Percentiles rank a stretch among this genome's conserved stretches.
Conservation (phyloP, 257 asterid species). For the Solanum corneliomulleri region DNA sequence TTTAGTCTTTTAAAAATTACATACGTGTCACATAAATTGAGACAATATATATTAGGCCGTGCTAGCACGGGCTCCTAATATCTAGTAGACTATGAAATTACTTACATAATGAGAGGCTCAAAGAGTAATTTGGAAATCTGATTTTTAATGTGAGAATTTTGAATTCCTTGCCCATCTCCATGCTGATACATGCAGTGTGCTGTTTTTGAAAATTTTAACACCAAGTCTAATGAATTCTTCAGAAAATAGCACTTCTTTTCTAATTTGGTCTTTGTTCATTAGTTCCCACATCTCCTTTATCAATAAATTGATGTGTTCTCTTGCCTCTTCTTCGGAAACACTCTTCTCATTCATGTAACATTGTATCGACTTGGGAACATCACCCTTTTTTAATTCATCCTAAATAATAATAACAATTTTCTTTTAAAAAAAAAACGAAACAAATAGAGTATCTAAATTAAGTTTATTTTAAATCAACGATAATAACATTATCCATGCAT, state of each 20-base stretch:
- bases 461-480: too few relatives aligned
- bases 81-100: too few relatives aligned
- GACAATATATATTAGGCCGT: too few relatives aligned
- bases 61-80: too few relatives aligned
- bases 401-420: neutral
- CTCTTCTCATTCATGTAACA: constrained; percentile 9
- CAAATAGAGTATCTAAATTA: too few relatives aligned
- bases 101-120: neutral
- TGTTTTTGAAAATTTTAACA: neutral
- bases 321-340: constrained; percentile 6
- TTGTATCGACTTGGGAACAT: neutral
- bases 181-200: neutral
- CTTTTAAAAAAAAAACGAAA: too few relatives aligned
- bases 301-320: neutral
- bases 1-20: too few relatives aligned
- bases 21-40: too few relatives aligned
- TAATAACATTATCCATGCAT: too few relatives aligned
- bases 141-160: neutral
- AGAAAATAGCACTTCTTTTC: neutral
- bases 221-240: neutral
- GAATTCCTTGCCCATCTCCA: neutral
- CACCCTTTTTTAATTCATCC: neutral
- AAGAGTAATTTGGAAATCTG: neutral
- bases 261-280: neutral
- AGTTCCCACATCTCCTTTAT: constrained; percentile 4